A percentile compares a stretch with the other conserved stretches of the same genome.
Conservation (phyloP, 192 early-diverging fungal species). For the Endogone sp. region DNA sequence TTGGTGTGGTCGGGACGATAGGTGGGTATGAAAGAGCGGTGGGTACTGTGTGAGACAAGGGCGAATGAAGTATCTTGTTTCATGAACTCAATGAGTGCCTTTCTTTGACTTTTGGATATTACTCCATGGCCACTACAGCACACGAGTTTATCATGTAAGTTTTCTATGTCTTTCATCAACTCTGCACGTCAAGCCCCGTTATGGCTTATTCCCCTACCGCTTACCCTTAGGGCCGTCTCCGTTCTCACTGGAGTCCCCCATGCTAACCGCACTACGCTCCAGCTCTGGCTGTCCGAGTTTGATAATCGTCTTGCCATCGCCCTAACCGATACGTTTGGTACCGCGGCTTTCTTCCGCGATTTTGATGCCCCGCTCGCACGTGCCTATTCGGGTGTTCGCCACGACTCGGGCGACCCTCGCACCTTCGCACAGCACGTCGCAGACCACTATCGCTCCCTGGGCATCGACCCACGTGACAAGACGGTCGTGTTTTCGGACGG, state of each 20-base stretch:
- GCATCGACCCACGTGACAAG: slow-evolving; percentile 58
- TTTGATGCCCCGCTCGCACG: slow-evolving; percentile 50
- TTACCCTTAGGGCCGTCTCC: slow-evolving; percentile 44
- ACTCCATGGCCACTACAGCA: slow-evolving; percentile 41
- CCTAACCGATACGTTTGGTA: slow-evolving; percentile 71
- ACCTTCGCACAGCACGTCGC: slow-evolving; percentile 54
- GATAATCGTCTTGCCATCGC: slow-evolving; percentile 56
- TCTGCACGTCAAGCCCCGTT: too few relatives aligned
- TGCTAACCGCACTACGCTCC: slow-evolving; percentile 57
- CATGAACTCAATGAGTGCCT: background rate
- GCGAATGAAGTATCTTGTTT: background rate
- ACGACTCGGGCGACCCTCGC: slow-evolving; percentile 70
- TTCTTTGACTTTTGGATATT: background rate
- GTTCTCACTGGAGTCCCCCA: slow-evolving; percentile 55
- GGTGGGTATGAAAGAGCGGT: slow-evolving; percentile 14
- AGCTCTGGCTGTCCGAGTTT: slow-evolving; percentile 57
- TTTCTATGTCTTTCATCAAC: too few relatives aligned
- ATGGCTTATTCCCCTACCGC: too few relatives aligned
- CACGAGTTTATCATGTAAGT: slow-evolving; percentile 69
- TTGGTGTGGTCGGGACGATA: slow-evolving; percentile 42
- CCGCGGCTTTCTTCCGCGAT: slow-evolving; percentile 56
- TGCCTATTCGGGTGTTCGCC: slow-evolving; percentile 56
- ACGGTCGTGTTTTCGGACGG: slow-evolving; percentile 70
- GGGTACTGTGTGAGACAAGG: too few relatives aligned
- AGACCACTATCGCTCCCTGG: slow-evolving; percentile 49